Base-by-base conservation (phyloP, 345 rosid genomes). In the Salix dunnii region DNA sequence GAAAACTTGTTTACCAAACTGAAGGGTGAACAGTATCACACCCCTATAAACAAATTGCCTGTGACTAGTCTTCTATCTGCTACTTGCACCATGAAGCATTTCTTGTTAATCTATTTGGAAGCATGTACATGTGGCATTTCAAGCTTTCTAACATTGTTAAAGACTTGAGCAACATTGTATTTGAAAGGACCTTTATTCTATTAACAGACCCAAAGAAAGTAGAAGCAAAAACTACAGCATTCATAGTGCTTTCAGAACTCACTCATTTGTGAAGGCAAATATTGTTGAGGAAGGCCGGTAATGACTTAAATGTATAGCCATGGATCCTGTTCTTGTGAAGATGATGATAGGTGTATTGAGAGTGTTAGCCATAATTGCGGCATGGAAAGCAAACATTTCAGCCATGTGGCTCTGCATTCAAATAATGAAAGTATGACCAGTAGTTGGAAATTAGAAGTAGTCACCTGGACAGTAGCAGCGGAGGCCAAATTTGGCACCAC, bases 301-400 rank as follows among this genome's bases (percentile, higher is more conserved):
- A 84, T 96, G 98, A 81, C 97, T 93, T 74, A 93, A 83, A 65
- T 86, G 91, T 53, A 90, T 79, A 70, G 97, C 94, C 97, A 95
- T 95, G 69, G 99, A 91, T 79, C 97, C 97, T 2, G 99, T 91
- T 82, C 97, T 90, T 23, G 99, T 93, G 87, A 93, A 95, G 68
- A 95, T 93, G 76, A 95, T 88, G 71, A 90, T 85, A 9, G 99
- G 94, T 30, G 96, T 86, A 71, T 74, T 83, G 68, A 95, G 91
- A 35, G 97, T 95, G 82, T 93, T 90, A 1, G 99, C 97, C 97
- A 95, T 95, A 31, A 90, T 91, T 55, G 97, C 89, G 72, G 99
- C 86, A 85, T 93, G 99, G 80, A 90, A 95, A 79, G 99, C 93
- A 84, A 95, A 93, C 99, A 93, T 95, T 85, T 90, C 92, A n/a